phyloP scores from a whole-genome alignment of 768 basidiomycete species.

The Rickenella mellea region DNA sequence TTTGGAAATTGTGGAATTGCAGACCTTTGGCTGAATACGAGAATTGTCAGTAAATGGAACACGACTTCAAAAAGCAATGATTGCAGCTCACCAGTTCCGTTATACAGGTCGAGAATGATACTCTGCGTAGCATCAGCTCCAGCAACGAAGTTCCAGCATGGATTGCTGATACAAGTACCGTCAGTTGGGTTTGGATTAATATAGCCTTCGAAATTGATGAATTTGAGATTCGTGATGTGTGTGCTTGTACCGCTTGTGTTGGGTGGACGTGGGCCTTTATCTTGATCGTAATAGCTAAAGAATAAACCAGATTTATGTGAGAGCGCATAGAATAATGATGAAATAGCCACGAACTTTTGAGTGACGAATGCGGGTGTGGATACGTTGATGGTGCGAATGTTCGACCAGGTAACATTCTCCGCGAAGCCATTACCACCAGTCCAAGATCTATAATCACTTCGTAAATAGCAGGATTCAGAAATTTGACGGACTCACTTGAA shows the following conservation, averaged over 20 bases:
- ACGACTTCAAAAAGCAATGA: too few relatives aligned
- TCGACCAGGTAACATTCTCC: constrained; percentile 45
- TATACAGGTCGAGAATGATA: constrained; percentile 48
- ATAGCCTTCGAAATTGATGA: constrained; percentile 47
- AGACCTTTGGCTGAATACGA: too few relatives aligned
- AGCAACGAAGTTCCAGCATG: constrained; percentile 48
- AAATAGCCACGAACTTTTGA: constrained; percentile 37
- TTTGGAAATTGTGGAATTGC: too few relatives aligned
- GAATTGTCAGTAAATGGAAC: too few relatives aligned
- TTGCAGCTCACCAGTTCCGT: constrained; percentile 34
- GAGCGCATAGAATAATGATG: neutral
- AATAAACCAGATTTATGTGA: neutral
- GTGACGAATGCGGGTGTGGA: constrained; percentile 52
- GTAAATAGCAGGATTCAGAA: too few relatives aligned
- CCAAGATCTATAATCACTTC: too few relatives aligned
- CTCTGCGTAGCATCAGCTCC: constrained; percentile 52
- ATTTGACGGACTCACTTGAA: too few relatives aligned
- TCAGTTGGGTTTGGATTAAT: too few relatives aligned
- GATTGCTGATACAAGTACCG: constrained; percentile 48
- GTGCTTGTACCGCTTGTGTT: constrained; percentile 27
- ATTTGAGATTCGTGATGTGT: constrained; percentile 47
- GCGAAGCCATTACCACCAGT: constrained; percentile 51
- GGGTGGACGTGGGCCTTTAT: constrained; percentile 24
- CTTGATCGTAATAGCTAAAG: constrained; percentile 56
- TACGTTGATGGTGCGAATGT: constrained; percentile 43